Conservation (phyloP, 2,329 filamentous ascomycete genomes). For the Cordyceps tenuipes region DNA sequence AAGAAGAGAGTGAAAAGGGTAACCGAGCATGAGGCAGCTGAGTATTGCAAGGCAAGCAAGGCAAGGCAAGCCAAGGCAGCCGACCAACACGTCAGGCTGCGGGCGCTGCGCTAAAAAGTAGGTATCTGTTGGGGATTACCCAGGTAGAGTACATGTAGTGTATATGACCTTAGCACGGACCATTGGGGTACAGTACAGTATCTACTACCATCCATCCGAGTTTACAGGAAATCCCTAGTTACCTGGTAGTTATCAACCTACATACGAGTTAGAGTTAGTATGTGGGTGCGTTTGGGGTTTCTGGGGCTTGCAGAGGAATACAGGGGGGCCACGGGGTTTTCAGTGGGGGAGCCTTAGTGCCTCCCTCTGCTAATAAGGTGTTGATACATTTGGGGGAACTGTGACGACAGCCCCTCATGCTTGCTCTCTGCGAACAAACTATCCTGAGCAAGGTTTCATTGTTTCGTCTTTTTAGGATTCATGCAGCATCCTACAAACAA, state of each 20-base stretch:
- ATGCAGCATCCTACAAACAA: neutral
- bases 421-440: neutral
- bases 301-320: neutral
- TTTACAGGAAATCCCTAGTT: no score
- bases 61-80: neutral
- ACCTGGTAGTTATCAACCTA: no score
- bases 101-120: neutral
- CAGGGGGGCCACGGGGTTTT: neutral
- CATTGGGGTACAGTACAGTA: neutral
- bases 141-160: neutral
- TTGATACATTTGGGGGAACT: neutral
- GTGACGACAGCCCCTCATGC: neutral
- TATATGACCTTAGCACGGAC: neutral
- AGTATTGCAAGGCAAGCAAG: neutral
- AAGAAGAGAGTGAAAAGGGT: neutral
- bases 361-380: neutral
- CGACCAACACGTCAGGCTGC: neutral
- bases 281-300: neutral
- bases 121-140: neutral
- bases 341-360: neutral
- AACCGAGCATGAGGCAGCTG: neutral
- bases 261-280: no score
- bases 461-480: neutral
- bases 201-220: no score
- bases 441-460: neutral